Conservation (phyloP, 768 basidiomycete species). For the Pluteus cervinus region DNA sequence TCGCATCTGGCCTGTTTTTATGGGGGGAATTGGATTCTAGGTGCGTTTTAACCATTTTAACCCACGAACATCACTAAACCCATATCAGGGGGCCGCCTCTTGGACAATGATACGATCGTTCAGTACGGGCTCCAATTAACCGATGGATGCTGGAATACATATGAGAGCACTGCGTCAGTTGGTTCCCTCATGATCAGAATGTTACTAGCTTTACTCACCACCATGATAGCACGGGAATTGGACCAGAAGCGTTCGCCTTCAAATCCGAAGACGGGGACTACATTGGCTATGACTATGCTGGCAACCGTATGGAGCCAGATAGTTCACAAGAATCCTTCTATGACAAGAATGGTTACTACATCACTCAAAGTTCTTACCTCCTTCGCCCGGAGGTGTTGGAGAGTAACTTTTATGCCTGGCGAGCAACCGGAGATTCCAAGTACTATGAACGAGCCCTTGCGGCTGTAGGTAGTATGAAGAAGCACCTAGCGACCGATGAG, state of each 20-base stretch:
- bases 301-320: too few species aligned
- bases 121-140: conserved; percentile 51
- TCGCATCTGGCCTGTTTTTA: conserved; percentile 72
- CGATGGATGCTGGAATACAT: conserved; percentile 79
- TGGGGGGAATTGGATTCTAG: conserved; percentile 72
- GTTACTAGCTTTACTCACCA: not conserved
- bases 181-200: not conserved
- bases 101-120: conserved; percentile 67
- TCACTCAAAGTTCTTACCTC: conserved; percentile 47
- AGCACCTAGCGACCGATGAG: conserved; percentile 52
- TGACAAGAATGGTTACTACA: conserved; percentile 60
- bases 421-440: conserved; percentile 61
- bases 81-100: conserved; percentile 55
- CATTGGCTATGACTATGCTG: conserved; percentile 45
- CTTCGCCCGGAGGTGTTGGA: conserved; percentile 74
- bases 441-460: conserved; percentile 59
- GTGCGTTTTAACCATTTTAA: conserved; percentile 18
- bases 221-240: conserved; percentile 58
- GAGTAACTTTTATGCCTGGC: conserved; percentile 75
- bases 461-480: conserved; percentile 53
- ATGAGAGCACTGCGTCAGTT: conserved; percentile 58
- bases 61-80: not conserved
- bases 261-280: conserved; percentile 58
- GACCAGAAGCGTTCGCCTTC: conserved; percentile 64
- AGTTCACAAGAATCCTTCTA: conserved; percentile 43